A percentile compares a stretch with the other conserved stretches of the same genome.
Conservation (phyloP, 108 stramenopile genomes). For the Nitzschia putrida region DNA sequence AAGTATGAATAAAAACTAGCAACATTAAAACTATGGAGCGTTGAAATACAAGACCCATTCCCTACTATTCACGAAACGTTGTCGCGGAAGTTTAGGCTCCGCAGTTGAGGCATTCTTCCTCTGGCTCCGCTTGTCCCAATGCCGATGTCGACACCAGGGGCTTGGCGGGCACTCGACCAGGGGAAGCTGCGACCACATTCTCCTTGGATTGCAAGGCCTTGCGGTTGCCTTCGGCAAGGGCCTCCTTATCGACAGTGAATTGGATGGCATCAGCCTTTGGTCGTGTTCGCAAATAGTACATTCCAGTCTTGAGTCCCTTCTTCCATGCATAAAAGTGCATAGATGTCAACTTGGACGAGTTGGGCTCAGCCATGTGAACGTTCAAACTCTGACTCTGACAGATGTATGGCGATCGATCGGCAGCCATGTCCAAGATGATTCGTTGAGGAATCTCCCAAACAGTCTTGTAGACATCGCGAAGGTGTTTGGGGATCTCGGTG, state of each 20-base stretch:
- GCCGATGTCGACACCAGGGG: constrained; percentile 44
- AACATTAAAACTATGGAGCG: no score
- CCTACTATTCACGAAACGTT: neutral
- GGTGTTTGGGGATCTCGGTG: constrained; percentile 85
- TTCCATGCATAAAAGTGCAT: constrained; percentile 99
- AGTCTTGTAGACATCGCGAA: constrained; percentile 97
- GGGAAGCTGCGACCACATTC: constrained; percentile 16
- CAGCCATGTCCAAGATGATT: constrained; percentile 96
- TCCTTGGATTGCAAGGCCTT: constrained; percentile 24
- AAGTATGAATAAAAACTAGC: no score
- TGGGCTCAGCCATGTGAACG: constrained; percentile 98
- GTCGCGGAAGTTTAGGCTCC: constrained; percentile 63
- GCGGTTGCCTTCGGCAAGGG: constrained; percentile 57
- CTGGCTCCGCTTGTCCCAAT: constrained; percentile 68
- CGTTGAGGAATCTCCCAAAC: constrained; percentile 99
- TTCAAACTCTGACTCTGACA: constrained; percentile 99
- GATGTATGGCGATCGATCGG: constrained; percentile 98
- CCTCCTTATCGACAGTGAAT: constrained; percentile 97
- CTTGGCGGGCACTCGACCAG: constrained; percentile 21
- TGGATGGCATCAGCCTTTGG: constrained; percentile 99
- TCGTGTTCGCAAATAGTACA: constrained; percentile 98
- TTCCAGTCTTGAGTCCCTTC: constrained; percentile 98
- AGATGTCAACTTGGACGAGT: constrained; percentile 88
- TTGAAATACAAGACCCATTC: no score
- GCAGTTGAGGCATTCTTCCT: constrained; percentile 87